Evolutionary conservation across 1,139 yeast genomes (phyloP), one percentile per base, ranked within the genome.

Genomic region (Magnusiomyces tetraspermus): DNA sequence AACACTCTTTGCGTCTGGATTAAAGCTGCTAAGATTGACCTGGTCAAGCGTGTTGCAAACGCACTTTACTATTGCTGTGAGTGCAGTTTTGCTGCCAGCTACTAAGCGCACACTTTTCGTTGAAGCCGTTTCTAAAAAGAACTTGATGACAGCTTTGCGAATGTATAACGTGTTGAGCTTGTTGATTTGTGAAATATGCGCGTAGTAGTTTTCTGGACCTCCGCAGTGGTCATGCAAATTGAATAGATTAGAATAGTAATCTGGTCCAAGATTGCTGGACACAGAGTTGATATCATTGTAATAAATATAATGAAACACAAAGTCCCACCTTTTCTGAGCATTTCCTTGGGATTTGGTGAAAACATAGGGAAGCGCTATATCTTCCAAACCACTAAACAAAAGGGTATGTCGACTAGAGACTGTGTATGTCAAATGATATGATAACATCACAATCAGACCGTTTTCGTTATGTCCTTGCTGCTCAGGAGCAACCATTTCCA

Each of bases 381-480:
- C 23, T 28, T 44, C 47, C 3, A 44, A 37, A 28, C 47, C 37
- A 30, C 24, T 19, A 44, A 44, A 44, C 33, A 44, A 15, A 15
- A 44, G 47, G 22, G 36, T 30, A 17, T 44, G 47, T 28, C 38
- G 36, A 11, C n/a, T 11, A 21, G 21, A 8, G 28, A 44, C 22
- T 10, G 19, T 15, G 10, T 26, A 13, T 8, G 22, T 24, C 3
- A 44, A 26, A n/a, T n/a, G 24, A 8, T n/a, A 11, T 2, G 47
- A n/a, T 3, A 44, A 30, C 11, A 22, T 3, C 23, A 22, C 10
- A 28, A 44, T 30, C 15, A 44, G 38, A 5, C 22, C 37, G n/a
- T 23, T n/a, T 21, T 44, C 47, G 23, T 44, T 44, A 11, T 26
- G 22, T 17, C 23, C 37, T n/a, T 44, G 47, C n/a, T n/a, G n/a